A percentile compares a stretch with the other conserved stretches of the same genome.
phyloP scores from a whole-genome alignment of 2,329 filamentous ascomycete species.

The Epichloe amarillans region DNA sequence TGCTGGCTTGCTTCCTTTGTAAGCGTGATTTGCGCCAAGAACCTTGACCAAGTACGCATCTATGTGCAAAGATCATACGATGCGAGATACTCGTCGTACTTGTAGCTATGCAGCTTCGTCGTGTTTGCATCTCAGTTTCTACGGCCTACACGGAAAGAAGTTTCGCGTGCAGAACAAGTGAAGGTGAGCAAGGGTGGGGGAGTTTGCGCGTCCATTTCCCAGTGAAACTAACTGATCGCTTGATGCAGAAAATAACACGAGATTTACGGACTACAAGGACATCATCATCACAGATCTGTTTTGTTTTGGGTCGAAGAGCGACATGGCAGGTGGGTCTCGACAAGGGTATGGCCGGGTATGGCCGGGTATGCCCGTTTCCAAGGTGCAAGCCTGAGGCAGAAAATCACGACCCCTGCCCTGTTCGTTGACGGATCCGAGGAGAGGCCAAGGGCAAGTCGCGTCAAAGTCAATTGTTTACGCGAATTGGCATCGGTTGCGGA shows the following conservation, averaged over 20 bases:
- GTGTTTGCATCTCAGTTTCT: too few relatives aligned
- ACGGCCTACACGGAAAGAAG: too few relatives aligned
- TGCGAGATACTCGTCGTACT: too few relatives aligned
- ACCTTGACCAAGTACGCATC: background rate
- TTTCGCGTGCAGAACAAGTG: too few relatives aligned
- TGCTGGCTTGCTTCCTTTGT: background rate
- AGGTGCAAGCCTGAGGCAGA: conserved; percentile 4
- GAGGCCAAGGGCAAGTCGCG: background rate
- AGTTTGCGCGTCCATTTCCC: too few relatives aligned
- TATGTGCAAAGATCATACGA: too few relatives aligned
- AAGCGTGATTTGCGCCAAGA: background rate
- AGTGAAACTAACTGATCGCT: too few relatives aligned
- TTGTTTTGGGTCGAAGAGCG: background rate
- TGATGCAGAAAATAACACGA: too few relatives aligned
- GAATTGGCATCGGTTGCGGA: background rate
- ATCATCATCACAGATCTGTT: background rate
- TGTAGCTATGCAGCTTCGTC: too few relatives aligned
- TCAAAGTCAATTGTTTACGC: conserved; percentile 16
- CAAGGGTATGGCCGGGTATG: background rate
- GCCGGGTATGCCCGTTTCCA: too few relatives aligned
- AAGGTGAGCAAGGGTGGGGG: too few relatives aligned
- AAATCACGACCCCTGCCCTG: conserved; percentile 2
- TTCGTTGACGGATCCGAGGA: background rate
- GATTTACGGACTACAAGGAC: too few relatives aligned
- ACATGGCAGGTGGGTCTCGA: background rate